Base-by-base conservation (phyloP, 2,329 filamentous ascomycete species). In the Clonostachys rhizophaga region DNA sequence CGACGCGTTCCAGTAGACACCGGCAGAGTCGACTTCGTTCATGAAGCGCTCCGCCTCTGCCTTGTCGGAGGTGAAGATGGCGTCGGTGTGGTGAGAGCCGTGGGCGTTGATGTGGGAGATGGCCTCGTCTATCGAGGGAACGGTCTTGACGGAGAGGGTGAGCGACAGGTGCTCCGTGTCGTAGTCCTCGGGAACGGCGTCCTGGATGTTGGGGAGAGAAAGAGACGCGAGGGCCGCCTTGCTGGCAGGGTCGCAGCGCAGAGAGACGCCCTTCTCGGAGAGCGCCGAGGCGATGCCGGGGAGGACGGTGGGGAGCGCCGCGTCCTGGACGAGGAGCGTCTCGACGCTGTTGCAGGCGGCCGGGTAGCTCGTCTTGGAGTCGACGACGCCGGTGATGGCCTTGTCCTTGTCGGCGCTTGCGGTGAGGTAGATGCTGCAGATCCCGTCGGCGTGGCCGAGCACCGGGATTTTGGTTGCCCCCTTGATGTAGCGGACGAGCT, bases 331-430 rank as follows among this genome's bases (percentile, higher is more conserved):
- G 16, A 99, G 81, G 10, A 99, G 78, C 2, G 91, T 95, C 70
- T 99, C 94, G n/a, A 91, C 70, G 40, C 87, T 84, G 71, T 99
- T 99, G 75, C 94, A 99, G 13, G 92, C 94, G 36, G 94, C 94
- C 2, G 92, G 90, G 62, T 99, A 99, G 66, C 86, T 88, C 24
- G 88, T 91, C 71, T 99, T 99, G 42, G 92, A 87, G 69, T 99
- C 94, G 47, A 96, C 75, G 43, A 97, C 74, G 47, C 96, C 86
- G 51, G 82, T 81, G 17, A 80, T 78, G 12, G 90, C 89, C 69
- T 89, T 85, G 40, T 77, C 70, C 37, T 75, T 68, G 57, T 95
- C 86, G 43, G 89, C 91, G 49, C 90, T 88, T 11, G 76, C 74
- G 58, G 94, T 87, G 45, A 99, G 76, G 67, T 94, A 99, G 52